These are phyloP conservation scores for Coleophoma eucalyptorum DNA, from an alignment of 2,329 filamentous ascomycete genomes.

Conservation along the genomic window DNA sequence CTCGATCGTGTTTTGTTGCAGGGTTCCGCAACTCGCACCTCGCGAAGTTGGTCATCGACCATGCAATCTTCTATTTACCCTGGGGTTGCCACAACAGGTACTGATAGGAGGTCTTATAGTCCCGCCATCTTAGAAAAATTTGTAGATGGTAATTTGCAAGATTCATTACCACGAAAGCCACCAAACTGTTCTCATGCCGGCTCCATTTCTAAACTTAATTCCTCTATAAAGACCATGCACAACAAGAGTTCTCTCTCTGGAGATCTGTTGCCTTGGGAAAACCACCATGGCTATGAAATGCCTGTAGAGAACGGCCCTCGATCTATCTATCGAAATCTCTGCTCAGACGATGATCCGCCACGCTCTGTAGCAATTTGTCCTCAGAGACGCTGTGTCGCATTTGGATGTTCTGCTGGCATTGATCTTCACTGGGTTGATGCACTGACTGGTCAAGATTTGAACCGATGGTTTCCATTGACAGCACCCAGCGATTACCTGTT, in stretches of 20 bases:
- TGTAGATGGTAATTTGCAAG: too few relatives aligned
- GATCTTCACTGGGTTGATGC: constrained; percentile 57
- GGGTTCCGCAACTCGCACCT: constrained; percentile 12
- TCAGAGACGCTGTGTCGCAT: constrained; percentile 60
- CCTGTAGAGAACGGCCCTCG: constrained; percentile 28
- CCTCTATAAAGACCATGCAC: constrained; percentile 5
- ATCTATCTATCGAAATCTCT: constrained; percentile 44
- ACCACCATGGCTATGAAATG: constrained; percentile 8
- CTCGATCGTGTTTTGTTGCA: constrained; percentile 19
- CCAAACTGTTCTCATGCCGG: too few relatives aligned
- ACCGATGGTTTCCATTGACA: constrained; percentile 51
- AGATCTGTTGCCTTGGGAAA: neutral
- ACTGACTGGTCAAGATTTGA: constrained; percentile 42
- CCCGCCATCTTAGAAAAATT: neutral
- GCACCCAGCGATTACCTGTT: constrained; percentile 52
- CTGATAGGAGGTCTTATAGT: neutral
- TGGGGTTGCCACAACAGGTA: constrained; percentile 14
- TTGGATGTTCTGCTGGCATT: constrained; percentile 58
- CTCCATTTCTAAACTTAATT: neutral
- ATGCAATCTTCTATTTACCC: constrained; percentile 17
- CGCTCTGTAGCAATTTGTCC: constrained; percentile 63
- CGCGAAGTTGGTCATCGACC: constrained; percentile 2
- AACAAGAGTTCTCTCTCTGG: neutral
- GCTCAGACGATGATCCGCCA: constrained; percentile 57
- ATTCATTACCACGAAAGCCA: too few relatives aligned